These are phyloP conservation scores for Schizothecium vesticola DNA, from an alignment of 495 filamentous ascomycete species.

Conservation along the genomic window DNA sequence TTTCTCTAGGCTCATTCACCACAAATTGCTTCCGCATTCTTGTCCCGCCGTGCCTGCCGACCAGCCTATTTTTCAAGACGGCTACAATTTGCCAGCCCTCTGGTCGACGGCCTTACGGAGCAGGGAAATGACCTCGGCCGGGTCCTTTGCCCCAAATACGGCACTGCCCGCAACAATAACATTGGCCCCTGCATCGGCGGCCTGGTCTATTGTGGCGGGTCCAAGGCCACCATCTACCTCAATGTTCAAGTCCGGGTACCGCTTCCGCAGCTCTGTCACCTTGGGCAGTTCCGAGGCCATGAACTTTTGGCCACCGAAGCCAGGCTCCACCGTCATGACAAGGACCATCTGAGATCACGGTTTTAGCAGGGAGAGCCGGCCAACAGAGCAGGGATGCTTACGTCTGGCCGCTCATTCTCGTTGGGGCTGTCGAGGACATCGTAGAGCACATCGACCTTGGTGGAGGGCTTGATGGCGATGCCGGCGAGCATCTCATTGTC, in stretches of 20 bases:
- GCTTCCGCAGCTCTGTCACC: conserved; percentile 71
- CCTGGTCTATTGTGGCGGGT: conserved; percentile 83
- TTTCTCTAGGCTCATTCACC: too few relatives aligned
- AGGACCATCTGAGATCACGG: conserved; percentile 76
- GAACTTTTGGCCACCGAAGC: conserved; percentile 98
- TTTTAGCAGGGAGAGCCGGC: not conserved
- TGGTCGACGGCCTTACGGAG: conserved; percentile 75
- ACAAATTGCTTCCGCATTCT: too few relatives aligned
- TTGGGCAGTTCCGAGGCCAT: conserved; percentile 94
- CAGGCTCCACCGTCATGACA: conserved; percentile 96
- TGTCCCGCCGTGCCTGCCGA: too few relatives aligned
- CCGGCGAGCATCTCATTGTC: conserved; percentile 83
- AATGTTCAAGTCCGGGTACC: conserved; percentile 89
- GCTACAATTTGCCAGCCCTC: conserved; percentile 22
- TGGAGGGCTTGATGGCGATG: conserved; percentile 92
- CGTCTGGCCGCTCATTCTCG: conserved; percentile 78
- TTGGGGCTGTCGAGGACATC: conserved; percentile 71
- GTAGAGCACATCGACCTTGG: conserved; percentile 82
- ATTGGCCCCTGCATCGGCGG: conserved; percentile 92
- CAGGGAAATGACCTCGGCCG: conserved; percentile 73
- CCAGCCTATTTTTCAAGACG: not conserved
- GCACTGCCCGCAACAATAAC: conserved; percentile 98
- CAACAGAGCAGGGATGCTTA: conserved; percentile 39
- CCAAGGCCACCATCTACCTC: conserved; percentile 94
- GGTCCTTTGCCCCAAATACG: conserved; percentile 88